Evolutionary conservation across 2,329 filamentous ascomycete species (phyloP).

Genomic region (Coniosporium uncinatum): DNA sequence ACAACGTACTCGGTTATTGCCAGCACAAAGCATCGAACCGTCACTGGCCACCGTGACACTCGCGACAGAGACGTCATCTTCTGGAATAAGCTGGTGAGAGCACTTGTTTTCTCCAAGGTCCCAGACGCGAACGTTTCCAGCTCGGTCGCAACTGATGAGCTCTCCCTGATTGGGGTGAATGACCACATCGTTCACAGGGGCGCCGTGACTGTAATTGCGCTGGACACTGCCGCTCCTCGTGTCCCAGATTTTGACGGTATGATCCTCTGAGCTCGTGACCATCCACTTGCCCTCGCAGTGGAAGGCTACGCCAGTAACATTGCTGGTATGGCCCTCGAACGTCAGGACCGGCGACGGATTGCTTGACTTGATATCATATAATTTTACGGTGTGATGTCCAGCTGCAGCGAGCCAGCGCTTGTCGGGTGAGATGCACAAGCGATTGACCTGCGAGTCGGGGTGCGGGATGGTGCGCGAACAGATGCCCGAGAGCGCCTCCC

Average conservation of each 20-base stretch:
- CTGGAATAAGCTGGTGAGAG: constrained; percentile 91
- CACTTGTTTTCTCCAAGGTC: constrained; percentile 96
- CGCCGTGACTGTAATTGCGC: constrained; percentile 86
- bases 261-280: constrained; percentile 96
- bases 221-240: constrained; percentile 82
- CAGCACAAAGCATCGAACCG: constrained; percentile 86
- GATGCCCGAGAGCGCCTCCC: constrained; percentile 96
- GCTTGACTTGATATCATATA: constrained; percentile 98
- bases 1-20: constrained; percentile 72
- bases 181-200: constrained; percentile 95
- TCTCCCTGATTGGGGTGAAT: constrained; percentile 99
- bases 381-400: constrained; percentile 83
- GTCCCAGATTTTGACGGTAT: constrained; percentile 97
- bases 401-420: constrained; percentile 90
- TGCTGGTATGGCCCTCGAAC: constrained; percentile 94
- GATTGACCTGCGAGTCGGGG: constrained; percentile 96
- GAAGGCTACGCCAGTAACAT: constrained; percentile 95
- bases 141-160: constrained; percentile 92
- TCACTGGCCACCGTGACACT: constrained; percentile 96
- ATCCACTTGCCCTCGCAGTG: constrained; percentile 99
- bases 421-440: constrained; percentile 96
- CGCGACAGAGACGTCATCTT: constrained; percentile 89
- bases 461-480: constrained; percentile 98
- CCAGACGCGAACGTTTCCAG: constrained; percentile 92
- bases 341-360: constrained; percentile 90